Conservation (phyloP, 129 eudicot genomes). For the Logfia minima region DNA sequence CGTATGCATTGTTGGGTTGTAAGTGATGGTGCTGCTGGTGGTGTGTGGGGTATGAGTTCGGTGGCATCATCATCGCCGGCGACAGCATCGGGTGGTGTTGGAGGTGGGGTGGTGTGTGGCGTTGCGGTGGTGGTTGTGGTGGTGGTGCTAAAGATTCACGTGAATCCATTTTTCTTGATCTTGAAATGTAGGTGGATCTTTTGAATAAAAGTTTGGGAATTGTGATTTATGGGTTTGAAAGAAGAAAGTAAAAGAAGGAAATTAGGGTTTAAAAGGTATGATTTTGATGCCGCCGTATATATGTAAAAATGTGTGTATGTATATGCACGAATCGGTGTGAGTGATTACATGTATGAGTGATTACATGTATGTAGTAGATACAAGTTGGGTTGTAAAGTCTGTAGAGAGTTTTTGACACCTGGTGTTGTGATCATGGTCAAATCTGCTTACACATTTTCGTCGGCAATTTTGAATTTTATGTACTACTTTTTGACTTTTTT, state of each 20-base stretch:
- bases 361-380: slow-evolving; percentile 8
- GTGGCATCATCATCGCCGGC: slow-evolving; percentile 41
- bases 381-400: slow-evolving; percentile 39
- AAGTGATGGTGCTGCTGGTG: slow-evolving; percentile 27
- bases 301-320: slow-evolving; percentile 4
- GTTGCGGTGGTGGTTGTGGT: slow-evolving; percentile 38
- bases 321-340: background rate
- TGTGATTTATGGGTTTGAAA: background rate
- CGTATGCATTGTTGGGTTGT: slow-evolving; percentile 27
- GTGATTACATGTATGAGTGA: slow-evolving; percentile 26
- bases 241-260: slow-evolving; percentile 7
- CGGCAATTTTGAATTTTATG: slow-evolving; percentile 42
- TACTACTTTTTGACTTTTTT: slow-evolving; percentile 23
- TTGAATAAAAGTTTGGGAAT: slow-evolving; percentile 30
- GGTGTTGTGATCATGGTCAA: slow-evolving; percentile 43
- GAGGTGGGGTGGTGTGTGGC: slow-evolving; percentile 30
- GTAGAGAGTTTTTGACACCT: slow-evolving; percentile 37
- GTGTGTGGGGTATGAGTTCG: slow-evolving; percentile 26
- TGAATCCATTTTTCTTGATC: slow-evolving; percentile 46
- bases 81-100: slow-evolving; percentile 29
- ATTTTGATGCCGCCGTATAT: slow-evolving; percentile 25
- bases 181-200: slow-evolving; percentile 33
- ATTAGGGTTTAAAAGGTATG: slow-evolving; percentile 14
- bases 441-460: slow-evolving; percentile 30
- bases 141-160: slow-evolving; percentile 42